These are phyloP conservation scores for Wickerhamomyces sp. DNA, from an alignment of 1,139 yeast species.

Conservation along the genomic window DNA sequence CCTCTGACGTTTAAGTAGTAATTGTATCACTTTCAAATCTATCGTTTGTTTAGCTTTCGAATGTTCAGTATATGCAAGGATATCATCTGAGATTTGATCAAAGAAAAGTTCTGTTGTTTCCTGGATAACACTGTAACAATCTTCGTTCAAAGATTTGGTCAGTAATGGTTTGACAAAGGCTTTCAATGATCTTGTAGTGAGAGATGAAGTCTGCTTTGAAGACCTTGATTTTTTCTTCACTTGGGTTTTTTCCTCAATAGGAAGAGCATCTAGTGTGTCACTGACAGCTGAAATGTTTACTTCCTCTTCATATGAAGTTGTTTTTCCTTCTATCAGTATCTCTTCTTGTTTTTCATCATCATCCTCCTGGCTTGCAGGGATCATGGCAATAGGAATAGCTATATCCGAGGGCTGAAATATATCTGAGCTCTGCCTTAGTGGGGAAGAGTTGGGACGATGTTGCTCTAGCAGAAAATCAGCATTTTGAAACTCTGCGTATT, in stretches of 20 bases:
- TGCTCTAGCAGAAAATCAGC: too few species aligned
- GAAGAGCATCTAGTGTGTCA: too few species aligned
- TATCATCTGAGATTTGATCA: constrained; percentile 13
- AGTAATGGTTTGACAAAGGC: constrained; percentile 9
- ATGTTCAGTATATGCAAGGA: constrained; percentile 18
- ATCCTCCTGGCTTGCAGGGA: constrained; percentile 10
- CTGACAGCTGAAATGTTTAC: too few species aligned
- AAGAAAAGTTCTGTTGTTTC: constrained; percentile 16
- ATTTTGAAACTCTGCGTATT: too few species aligned
- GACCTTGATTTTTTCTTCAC: neutral
- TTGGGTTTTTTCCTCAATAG: too few species aligned
- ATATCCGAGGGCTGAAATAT: constrained; percentile 16
- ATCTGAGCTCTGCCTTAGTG: neutral
- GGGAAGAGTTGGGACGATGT: neutral
- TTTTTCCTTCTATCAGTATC: neutral
- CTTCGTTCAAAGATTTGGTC: constrained; percentile 11
- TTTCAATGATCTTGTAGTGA: constrained; percentile 4
- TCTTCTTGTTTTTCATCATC: neutral
- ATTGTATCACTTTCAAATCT: constrained; percentile 7
- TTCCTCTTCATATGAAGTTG: too few species aligned
- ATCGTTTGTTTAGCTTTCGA: constrained; percentile 11
- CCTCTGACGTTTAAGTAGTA: constrained; percentile 21
- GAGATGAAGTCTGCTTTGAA: neutral
- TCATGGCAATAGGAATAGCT: constrained; percentile 21
- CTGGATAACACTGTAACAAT: constrained; percentile 5